Percentiles rank a stretch among this genome's conserved stretches.
Conservation (phyloP, 176 grass and related monocot genomes). For the Puya raimondii region DNA sequence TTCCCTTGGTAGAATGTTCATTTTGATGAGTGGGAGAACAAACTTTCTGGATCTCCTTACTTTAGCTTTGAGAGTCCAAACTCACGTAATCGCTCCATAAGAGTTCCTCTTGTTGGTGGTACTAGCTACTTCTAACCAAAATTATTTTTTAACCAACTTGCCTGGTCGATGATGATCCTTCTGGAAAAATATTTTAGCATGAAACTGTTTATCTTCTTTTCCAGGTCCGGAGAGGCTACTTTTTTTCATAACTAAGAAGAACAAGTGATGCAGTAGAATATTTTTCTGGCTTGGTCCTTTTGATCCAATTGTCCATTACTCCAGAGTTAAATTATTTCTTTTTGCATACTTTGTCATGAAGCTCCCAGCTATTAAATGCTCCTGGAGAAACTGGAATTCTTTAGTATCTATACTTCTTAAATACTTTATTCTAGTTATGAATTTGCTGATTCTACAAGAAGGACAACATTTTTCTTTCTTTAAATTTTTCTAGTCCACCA, state of each 20-base stretch:
- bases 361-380: background rate
- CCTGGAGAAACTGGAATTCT: background rate
- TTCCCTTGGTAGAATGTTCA: too few species aligned
- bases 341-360: background rate
- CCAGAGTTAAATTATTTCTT: background rate
- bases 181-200: too few species aligned
- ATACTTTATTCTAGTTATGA: background rate
- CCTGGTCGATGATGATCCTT: too few species aligned
- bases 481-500: slow-evolving; percentile 46
- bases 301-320: background rate
- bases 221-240: too few species aligned
- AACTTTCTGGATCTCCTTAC: background rate
- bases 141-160: background rate
- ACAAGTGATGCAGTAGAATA: too few species aligned
- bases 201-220: too few species aligned
- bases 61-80: background rate
- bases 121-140: background rate
- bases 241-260: too few species aligned
- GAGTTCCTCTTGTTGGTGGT: background rate
- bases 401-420: background rate
- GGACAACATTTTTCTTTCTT: slow-evolving; percentile 13
- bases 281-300: background rate
- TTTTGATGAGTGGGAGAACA: too few species aligned
- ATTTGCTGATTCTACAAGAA: background rate
- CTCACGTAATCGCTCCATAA: background rate